phyloP scores from a whole-genome alignment of 306 rosid genomes.

The Potentilla sterilis region DNA sequence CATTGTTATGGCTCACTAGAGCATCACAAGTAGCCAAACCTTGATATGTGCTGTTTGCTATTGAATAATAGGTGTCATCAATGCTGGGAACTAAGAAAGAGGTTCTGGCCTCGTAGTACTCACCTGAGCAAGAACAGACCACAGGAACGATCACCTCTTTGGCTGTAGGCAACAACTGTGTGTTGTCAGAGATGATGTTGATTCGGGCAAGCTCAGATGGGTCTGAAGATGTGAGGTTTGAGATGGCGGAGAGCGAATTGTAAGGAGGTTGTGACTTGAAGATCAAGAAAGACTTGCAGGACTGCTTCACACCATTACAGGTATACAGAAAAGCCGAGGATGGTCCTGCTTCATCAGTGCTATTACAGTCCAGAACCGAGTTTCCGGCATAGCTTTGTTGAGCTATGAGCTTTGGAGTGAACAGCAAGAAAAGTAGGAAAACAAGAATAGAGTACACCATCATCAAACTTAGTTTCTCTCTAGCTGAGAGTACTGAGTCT shows the following conservation, averaged over 20 bases:
- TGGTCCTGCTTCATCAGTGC: slow-evolving; percentile 35
- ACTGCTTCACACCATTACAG: slow-evolving; percentile 42
- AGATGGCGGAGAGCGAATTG: slow-evolving; percentile 36
- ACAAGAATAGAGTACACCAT: not conserved
- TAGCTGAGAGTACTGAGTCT: not conserved
- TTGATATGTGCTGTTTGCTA: slow-evolving; percentile 43
- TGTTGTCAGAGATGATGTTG: slow-evolving; percentile 30
- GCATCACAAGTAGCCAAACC: slow-evolving; percentile 59
- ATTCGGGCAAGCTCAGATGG: slow-evolving; percentile 43
- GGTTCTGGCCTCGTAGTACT: slow-evolving; percentile 45
- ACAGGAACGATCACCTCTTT: slow-evolving; percentile 63
- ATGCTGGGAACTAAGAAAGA: slow-evolving; percentile 8
- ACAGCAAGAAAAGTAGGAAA: not conserved
- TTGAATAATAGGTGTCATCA: slow-evolving; percentile 23
- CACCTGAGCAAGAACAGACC: slow-evolving; percentile 44
- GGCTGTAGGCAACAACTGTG: slow-evolving; percentile 28
- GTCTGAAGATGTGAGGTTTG: slow-evolving; percentile 53
- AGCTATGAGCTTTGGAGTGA: slow-evolving; percentile 11
- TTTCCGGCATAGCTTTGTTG: slow-evolving; percentile 47
- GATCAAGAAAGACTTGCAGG: slow-evolving; percentile 54
- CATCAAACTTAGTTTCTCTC: not conserved
- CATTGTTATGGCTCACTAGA: slow-evolving; percentile 43
- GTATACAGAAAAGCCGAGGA: slow-evolving; percentile 49
- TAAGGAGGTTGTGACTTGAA: slow-evolving; percentile 53
- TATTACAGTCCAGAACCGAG: slow-evolving; percentile 26